Conservation (phyloP, 2,329 filamentous ascomycete genomes). For the Incumbomyces delicatus region DNA sequence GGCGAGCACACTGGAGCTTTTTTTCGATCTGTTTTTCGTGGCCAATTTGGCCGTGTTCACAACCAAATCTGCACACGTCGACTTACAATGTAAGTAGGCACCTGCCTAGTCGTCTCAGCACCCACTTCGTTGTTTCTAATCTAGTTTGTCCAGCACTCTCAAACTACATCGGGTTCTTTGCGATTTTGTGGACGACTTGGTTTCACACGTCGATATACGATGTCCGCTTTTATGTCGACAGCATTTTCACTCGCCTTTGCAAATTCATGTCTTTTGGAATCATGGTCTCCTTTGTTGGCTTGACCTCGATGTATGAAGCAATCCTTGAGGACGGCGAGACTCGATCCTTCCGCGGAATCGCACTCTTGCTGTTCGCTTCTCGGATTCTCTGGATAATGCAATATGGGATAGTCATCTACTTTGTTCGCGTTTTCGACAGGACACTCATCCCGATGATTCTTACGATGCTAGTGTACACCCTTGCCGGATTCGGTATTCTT, state of each 20-base stretch:
- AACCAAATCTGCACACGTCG: conserved; percentile 45
- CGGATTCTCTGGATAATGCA: conserved; percentile 46
- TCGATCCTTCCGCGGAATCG: conserved; percentile 36
- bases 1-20: conserved; percentile 47
- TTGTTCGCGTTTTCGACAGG: conserved; percentile 8
- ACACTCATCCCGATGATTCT: conserved; percentile 8
- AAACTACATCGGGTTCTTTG: conserved; percentile 45
- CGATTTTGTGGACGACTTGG: conserved; percentile 61
- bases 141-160: conserved; percentile 25
- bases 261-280: conserved; percentile 53
- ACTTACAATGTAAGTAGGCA: conserved; percentile 28
- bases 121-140: conserved; percentile 2
- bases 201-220: conserved; percentile 55
- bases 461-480: conserved; percentile 21
- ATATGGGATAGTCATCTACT: conserved; percentile 32
- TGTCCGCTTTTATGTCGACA: conserved; percentile 56
- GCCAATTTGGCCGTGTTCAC: conserved; percentile 58
- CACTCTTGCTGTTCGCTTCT: conserved; percentile 40
- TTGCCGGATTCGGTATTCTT: conserved; percentile 24
- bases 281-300: conserved; percentile 56
- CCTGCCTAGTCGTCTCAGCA: background rate
- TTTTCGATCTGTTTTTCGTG: conserved; percentile 54
- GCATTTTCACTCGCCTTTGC: conserved; percentile 51
- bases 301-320: conserved; percentile 39
- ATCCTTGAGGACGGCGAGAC: conserved; percentile 27